phyloP scores from a whole-genome alignment of 2,329 filamentous ascomycete genomes.

The Colletotrichum australisinense region DNA sequence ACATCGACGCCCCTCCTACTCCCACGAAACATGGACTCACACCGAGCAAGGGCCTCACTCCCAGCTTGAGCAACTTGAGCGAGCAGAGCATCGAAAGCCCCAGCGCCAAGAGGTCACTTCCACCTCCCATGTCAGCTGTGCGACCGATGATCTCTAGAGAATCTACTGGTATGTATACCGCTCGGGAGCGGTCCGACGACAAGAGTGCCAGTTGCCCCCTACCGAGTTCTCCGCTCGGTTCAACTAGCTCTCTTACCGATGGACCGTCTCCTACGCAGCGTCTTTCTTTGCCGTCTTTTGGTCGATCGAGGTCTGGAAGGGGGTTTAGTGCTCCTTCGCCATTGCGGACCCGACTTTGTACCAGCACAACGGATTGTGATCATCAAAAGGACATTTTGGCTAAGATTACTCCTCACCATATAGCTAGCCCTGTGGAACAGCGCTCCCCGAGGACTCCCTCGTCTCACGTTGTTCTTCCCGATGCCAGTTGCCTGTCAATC shows the following conservation, averaged over 20 bases:
- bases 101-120: slow-evolving; percentile 57
- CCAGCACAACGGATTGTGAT: slow-evolving; percentile 40
- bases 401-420: slow-evolving; percentile 62
- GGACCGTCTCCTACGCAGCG: slow-evolving; percentile 46
- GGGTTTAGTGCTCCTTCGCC: slow-evolving; percentile 50
- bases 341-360: slow-evolving; percentile 42
- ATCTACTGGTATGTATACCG: slow-evolving; percentile 58
- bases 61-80: slow-evolving; percentile 52
- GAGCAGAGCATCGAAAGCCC: slow-evolving; percentile 58
- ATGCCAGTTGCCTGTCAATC: slow-evolving; percentile 86
- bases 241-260: slow-evolving; percentile 46
- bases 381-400: slow-evolving; percentile 56
- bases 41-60: slow-evolving; percentile 54
- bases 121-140: slow-evolving; percentile 54
- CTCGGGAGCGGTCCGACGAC: slow-evolving; percentile 26
- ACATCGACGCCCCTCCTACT: slow-evolving; percentile 84
- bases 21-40: slow-evolving; percentile 80
- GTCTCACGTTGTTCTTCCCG: slow-evolving; percentile 78
- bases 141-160: slow-evolving; percentile 50
- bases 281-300: slow-evolving; percentile 52
- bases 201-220: slow-evolving; percentile 3
- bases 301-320: slow-evolving; percentile 44
- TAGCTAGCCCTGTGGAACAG: slow-evolving; percentile 72
- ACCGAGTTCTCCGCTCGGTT: slow-evolving; percentile 36
- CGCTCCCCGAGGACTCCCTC: slow-evolving; percentile 82